These are phyloP conservation scores for Wickerhamomyces mucosus DNA, from an alignment of 805 yeast species.

Conservation along the genomic window DNA sequence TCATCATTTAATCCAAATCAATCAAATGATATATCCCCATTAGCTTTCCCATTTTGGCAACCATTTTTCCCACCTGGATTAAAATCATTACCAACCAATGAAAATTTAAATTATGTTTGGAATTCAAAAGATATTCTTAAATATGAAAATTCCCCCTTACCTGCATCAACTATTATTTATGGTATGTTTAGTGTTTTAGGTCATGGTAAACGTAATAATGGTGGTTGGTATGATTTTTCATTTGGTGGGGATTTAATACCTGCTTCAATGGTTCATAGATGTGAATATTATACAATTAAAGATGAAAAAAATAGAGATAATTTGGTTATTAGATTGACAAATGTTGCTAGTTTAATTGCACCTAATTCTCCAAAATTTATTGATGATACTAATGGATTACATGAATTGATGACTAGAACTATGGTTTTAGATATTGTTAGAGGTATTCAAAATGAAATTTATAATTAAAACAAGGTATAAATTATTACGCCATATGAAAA, in stretches of 20 bases:
- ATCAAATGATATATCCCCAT: too few relatives aligned
- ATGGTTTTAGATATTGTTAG: slow-evolving; percentile 16
- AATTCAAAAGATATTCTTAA: slow-evolving; percentile 7
- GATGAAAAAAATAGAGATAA: slow-evolving; percentile 7
- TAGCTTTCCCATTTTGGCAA: slow-evolving; percentile 7
- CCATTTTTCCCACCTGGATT: slow-evolving; percentile 2
- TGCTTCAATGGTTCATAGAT: slow-evolving; percentile 11
- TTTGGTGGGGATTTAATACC: slow-evolving; percentile 12
- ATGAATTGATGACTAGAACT: slow-evolving; percentile 20
- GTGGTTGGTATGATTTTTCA: slow-evolving; percentile 14
- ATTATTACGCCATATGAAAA: too few relatives aligned
- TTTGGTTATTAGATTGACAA: slow-evolving; percentile 15
- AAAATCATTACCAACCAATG: slow-evolving; percentile 10
- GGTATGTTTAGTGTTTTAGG: slow-evolving; percentile 15
- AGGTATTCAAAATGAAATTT: slow-evolving; percentile 5
- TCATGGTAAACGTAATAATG: slow-evolving; percentile 10
- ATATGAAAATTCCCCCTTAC: slow-evolving; percentile 5
- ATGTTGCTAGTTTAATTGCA: slow-evolving; percentile 4
- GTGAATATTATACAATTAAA: slow-evolving; percentile 12
- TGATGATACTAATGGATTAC: slow-evolving; percentile 16
- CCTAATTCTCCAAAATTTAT: slow-evolving; percentile 5
- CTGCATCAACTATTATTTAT: slow-evolving; percentile 11
- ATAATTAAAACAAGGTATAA: too few relatives aligned
- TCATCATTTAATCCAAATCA: slow-evolving; percentile 4
- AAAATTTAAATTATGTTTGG: slow-evolving; percentile 13